Evolutionary conservation across 306 rosid genomes (phyloP).

Genomic region (Cicer chorassanicum): DNA sequence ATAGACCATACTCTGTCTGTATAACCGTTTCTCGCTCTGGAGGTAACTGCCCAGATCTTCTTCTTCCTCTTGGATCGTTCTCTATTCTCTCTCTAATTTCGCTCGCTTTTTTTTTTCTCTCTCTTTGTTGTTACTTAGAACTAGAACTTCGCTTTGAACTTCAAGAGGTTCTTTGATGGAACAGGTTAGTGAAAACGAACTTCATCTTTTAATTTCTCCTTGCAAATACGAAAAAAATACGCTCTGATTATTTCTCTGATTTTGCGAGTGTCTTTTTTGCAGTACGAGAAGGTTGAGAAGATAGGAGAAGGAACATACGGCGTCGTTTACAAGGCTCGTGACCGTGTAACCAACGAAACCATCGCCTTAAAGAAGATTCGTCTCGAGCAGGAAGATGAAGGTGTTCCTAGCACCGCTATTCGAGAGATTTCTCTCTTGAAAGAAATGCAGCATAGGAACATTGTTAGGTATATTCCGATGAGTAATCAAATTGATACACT

Average conservation of each 20-base stretch:
- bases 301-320: conserved; percentile 92
- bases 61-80: conserved; percentile 1
- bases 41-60: conserved; percentile 42
- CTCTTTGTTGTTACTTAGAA: conserved; percentile 17
- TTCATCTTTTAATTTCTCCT: background rate
- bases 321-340: conserved; percentile 89
- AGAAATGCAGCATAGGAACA: conserved; percentile 90
- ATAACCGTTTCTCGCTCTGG: conserved; percentile 16
- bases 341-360: conserved; percentile 73
- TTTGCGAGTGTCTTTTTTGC: conserved; percentile 16
- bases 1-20: background rate
- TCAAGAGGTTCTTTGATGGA: conserved; percentile 44
- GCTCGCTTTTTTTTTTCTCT: background rate
- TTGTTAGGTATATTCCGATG: conserved; percentile 68
- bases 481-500: conserved; percentile 31
- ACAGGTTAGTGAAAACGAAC: conserved; percentile 47
- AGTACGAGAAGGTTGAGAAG: conserved; percentile 94
- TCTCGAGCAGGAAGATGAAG: conserved; percentile 90
- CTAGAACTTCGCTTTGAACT: conserved; percentile 20
- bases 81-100: conserved; percentile 34
- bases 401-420: conserved; percentile 90
- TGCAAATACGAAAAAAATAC: background rate
- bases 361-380: conserved; percentile 92
- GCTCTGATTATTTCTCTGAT: conserved; percentile 1
- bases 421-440: conserved; percentile 87